These are phyloP conservation scores for Cladosporium sp. DNA, from an alignment of 2,329 filamentous ascomycete genomes.

Conservation along the genomic window DNA sequence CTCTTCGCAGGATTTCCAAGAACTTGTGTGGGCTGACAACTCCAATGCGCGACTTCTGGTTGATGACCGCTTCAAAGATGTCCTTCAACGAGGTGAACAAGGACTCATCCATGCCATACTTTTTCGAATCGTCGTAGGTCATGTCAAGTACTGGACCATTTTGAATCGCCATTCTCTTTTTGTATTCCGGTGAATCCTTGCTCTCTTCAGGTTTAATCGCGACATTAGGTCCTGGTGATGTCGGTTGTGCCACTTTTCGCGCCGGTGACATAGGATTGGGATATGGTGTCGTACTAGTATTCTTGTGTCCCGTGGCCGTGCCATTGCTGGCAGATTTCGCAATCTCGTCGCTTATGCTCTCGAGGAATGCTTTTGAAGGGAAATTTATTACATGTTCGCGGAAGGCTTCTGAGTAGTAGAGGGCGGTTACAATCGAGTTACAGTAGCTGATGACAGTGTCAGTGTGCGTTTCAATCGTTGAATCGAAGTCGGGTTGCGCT, in stretches of 20 bases:
- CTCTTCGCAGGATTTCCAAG: slow-evolving; percentile 84
- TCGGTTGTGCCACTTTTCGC: slow-evolving; percentile 50
- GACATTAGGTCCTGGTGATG: slow-evolving; percentile 52
- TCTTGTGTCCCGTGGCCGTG: slow-evolving; percentile 29
- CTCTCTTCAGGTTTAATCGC: slow-evolving; percentile 77
- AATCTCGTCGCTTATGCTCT: slow-evolving; percentile 53
- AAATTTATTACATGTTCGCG: slow-evolving; percentile 93
- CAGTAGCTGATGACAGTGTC: slow-evolving; percentile 67
- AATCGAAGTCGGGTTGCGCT: slow-evolving; percentile 33
- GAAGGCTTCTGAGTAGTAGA: slow-evolving; percentile 93
- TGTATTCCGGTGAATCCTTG: slow-evolving; percentile 91
- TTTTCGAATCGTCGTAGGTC: slow-evolving; percentile 70
- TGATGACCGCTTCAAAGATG: slow-evolving; percentile 86
- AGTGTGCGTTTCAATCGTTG: not conserved
- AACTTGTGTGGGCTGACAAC: slow-evolving; percentile 91
- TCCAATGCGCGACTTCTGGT: slow-evolving; percentile 75
- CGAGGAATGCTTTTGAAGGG: slow-evolving; percentile 66
- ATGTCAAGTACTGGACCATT: slow-evolving; percentile 84
- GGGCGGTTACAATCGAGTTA: slow-evolving; percentile 95
- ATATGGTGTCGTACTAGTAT: slow-evolving; percentile 34
- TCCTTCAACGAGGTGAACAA: slow-evolving; percentile 94
- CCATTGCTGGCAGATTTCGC: slow-evolving; percentile 18
- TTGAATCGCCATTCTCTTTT: slow-evolving; percentile 91
- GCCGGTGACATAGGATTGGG: slow-evolving; percentile 30
- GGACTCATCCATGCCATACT: slow-evolving; percentile 90